A percentile compares a stretch with the other conserved stretches of the same genome.
Evolutionary conservation across 768 basidiomycete genomes (phyloP).

Genomic region (Rhodotorula diobovata): DNA sequence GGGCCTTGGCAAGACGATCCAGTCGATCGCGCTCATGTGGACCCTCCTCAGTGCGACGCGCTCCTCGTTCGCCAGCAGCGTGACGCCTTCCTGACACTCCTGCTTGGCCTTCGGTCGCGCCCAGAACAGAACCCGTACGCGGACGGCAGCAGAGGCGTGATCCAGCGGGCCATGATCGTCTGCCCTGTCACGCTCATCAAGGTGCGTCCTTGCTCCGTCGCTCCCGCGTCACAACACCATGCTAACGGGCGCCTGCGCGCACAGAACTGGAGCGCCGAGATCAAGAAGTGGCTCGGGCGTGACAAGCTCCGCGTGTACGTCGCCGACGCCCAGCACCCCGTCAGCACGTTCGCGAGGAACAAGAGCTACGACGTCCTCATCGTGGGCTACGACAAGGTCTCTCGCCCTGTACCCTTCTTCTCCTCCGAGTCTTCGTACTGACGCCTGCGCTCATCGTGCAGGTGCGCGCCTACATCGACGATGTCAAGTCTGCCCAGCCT

Average conservation of each 20-base stretch:
- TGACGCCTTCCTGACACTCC: neutral
- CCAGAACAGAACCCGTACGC: conserved; percentile 79
- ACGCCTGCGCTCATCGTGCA: neutral
- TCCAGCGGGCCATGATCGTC: conserved; percentile 82
- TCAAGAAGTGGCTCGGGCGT: conserved; percentile 77
- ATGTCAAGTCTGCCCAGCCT: conserved; percentile 54
- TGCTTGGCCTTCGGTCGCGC: too few relatives aligned
- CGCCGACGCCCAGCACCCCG: conserved; percentile 57
- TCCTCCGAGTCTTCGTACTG: neutral
- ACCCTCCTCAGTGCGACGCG: conserved; percentile 71
- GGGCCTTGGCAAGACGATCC: conserved; percentile 79
- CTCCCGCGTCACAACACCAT: neutral
- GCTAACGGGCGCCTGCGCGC: too few relatives aligned
- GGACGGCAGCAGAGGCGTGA: conserved; percentile 52
- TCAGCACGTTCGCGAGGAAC: conserved; percentile 73
- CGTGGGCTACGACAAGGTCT: conserved; percentile 86
- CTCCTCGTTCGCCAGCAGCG: too few relatives aligned
- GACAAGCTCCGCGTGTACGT: conserved; percentile 57
- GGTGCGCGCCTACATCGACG: conserved; percentile 43
- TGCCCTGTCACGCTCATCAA: conserved; percentile 87
- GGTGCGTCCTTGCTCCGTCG: conserved; percentile 51
- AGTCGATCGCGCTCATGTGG: conserved; percentile 90
- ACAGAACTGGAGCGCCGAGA: conserved; percentile 93
- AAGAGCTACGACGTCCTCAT: conserved; percentile 59
- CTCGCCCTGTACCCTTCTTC: neutral